phyloP scores from a whole-genome alignment of 2,329 filamentous ascomycete species.

The Aspergillus hortae region DNA sequence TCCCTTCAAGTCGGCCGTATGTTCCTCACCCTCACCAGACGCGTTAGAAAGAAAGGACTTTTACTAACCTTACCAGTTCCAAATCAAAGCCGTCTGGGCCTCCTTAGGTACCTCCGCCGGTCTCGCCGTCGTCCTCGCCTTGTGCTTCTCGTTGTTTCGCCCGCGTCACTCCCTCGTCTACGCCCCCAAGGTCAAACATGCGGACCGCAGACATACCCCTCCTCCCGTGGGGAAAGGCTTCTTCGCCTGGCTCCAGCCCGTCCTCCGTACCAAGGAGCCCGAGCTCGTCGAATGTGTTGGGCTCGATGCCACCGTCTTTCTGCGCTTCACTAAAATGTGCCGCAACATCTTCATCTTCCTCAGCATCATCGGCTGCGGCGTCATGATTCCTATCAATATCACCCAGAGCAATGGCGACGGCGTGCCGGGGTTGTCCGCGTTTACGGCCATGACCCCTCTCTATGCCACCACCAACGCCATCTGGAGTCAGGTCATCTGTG shows the following conservation, averaged over 20 bases:
- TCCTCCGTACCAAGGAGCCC: conserved; percentile 73
- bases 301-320: conserved; percentile 85
- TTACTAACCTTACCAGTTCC: conserved; percentile 42
- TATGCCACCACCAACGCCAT: conserved; percentile 46
- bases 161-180: conserved; percentile 92
- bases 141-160: conserved; percentile 83
- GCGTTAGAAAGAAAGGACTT: not conserved
- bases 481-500: conserved; percentile 58
- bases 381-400: conserved; percentile 80
- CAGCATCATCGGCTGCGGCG: conserved; percentile 66
- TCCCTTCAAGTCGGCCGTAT: conserved; percentile 43
- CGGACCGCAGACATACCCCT: conserved; percentile 83
- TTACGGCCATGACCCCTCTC: conserved; percentile 49
- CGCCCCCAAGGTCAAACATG: conserved; percentile 88
- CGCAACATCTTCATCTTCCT: conserved; percentile 81
- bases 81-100: conserved; percentile 65
- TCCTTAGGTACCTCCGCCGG: conserved; percentile 77
- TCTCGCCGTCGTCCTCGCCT: conserved; percentile 67
- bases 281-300: conserved; percentile 78
- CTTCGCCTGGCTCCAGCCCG: conserved; percentile 79
- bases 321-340: conserved; percentile 86
- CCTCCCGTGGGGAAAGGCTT: conserved; percentile 82
- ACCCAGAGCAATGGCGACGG: conserved; percentile 42
- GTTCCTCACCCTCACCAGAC: conserved; percentile 12
- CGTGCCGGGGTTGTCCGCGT: conserved; percentile 25